Conservation (phyloP, 2,329 filamentous ascomycete species). For the Aaosphaeria arxii region DNA sequence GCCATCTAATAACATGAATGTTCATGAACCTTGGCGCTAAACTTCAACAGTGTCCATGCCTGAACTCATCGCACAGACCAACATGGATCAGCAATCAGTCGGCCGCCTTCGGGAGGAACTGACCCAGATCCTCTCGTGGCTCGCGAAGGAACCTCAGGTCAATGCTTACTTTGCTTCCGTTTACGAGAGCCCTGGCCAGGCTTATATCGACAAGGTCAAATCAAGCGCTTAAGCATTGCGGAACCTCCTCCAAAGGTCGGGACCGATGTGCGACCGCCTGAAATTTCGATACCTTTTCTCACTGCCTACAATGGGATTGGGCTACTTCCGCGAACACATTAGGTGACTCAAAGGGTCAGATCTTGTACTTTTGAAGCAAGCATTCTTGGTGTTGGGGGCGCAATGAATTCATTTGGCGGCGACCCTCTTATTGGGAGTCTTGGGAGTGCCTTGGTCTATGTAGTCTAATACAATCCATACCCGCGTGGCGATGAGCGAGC, state of each 20-base stretch:
- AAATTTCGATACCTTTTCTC: neutral
- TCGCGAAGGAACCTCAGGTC: conserved; percentile 65
- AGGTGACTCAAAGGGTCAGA: no score
- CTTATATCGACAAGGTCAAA: conserved; percentile 68
- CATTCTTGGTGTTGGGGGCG: no score
- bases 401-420: no score
- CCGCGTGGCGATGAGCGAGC: no score
- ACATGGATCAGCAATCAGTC: conserved; percentile 93
- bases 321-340: no score
- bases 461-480: no score
- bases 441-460: no score
- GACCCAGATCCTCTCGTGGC: conserved; percentile 79
- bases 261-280: neutral
- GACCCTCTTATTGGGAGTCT: no score
- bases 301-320: no score
- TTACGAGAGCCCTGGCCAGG: conserved; percentile 69
- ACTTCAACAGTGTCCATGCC: conserved; percentile 71
- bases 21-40: neutral
- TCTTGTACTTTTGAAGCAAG: no score
- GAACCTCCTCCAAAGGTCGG: neutral
- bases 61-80: conserved; percentile 92
- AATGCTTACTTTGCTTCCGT: conserved; percentile 73
- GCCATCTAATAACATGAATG: neutral
- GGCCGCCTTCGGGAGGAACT: conserved; percentile 86
- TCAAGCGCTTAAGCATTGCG: conserved; percentile 21